Evolutionary conservation across 2,329 filamentous ascomycete species (phyloP).

Genomic region (Hypoxylon sp.): DNA sequence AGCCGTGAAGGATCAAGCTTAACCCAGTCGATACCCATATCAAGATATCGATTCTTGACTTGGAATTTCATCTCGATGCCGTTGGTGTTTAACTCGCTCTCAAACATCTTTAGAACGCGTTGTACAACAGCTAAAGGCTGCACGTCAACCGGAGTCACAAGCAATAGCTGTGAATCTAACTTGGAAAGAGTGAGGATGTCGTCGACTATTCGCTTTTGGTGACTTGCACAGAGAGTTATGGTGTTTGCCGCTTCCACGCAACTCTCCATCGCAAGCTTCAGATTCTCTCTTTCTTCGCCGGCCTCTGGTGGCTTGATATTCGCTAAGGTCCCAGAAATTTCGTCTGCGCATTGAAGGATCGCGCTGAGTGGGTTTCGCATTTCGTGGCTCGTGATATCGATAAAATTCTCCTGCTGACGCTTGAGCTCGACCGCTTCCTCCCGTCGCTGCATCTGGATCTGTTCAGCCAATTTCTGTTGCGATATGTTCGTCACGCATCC

Average conservation of each 20-base stretch:
- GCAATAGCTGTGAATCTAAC: constrained; percentile 76
- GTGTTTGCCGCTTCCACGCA: constrained; percentile 83
- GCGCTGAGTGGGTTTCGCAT: constrained; percentile 83
- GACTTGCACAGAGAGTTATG: constrained; percentile 82
- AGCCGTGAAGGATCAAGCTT: constrained; percentile 81
- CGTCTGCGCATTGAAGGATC: constrained; percentile 81
- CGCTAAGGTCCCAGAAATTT: constrained; percentile 69
- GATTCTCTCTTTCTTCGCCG: constrained; percentile 60
- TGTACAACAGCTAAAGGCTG: constrained; percentile 77
- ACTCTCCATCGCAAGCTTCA: constrained; percentile 60
- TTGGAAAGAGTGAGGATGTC: constrained; percentile 76
- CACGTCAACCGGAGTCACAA: constrained; percentile 77
- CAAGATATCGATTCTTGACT: constrained; percentile 75
- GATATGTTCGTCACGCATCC: constrained; percentile 88
- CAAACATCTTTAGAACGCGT: constrained; percentile 81
- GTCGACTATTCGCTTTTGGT: constrained; percentile 80
- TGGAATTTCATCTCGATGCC: constrained; percentile 78
- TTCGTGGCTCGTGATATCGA: constrained; percentile 80
- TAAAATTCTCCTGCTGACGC: constrained; percentile 77
- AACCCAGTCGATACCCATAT: constrained; percentile 76
- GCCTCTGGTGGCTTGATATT: constrained; percentile 55
- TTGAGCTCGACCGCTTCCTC: constrained; percentile 87
- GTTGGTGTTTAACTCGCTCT: constrained; percentile 78
- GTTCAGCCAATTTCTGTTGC: constrained; percentile 86
- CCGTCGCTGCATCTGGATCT: constrained; percentile 80